Base-by-base conservation (phyloP, 2,329 filamentous ascomycete genomes). In the Neofusicoccum umdonicola region DNA sequence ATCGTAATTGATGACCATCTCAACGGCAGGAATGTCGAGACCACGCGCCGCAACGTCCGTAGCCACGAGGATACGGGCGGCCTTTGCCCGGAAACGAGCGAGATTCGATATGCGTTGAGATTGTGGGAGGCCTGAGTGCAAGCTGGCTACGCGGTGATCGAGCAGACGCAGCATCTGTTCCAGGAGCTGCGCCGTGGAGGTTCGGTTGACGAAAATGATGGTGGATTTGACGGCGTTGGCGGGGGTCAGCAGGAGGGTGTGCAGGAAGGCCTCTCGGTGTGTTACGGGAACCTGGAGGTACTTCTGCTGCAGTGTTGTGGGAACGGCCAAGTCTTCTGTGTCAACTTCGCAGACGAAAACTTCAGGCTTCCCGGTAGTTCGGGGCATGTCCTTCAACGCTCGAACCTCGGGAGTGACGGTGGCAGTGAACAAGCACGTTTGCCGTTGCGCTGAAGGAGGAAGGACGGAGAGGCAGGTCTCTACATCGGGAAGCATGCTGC, bases 171-270 rank as follows among this genome's bases (percentile, higher is more conserved):
- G 85, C 64, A 96, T 85, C 74, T 97, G 92, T 73, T 97, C 93
- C 4, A 99, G 84, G 66, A 95, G 88, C 69, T 94, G 91, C 9
- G 95, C 94, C 0, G 94, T 97, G 62, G 88, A 84, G 1, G 93
- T 96, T 56, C 92, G 88, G 80, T 99, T 99, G 83, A 90, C 93
- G 82, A 99, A 99, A 67, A 99, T 88, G 72, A 99, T 97, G 72
- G 89, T 85, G 0, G 90, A 90, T 79, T 91, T 94, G 45, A 86
- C 82, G 41, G 85, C 76, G 76, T 97, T 97, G 67, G 78, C 82
- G 35, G 90, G 87, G 0, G 94, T 98, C 22, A 88, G 85, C 13
- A 99, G 86, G 42, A 99, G 89, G 61, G 92, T 87, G 76, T 99
- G 95, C 12, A 99, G 85, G 77, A 96, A 99, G 75, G 95, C 92